phyloP scores from a whole-genome alignment of 2,329 filamentous ascomycete genomes.

The Sphaerulina musiva region DNA sequence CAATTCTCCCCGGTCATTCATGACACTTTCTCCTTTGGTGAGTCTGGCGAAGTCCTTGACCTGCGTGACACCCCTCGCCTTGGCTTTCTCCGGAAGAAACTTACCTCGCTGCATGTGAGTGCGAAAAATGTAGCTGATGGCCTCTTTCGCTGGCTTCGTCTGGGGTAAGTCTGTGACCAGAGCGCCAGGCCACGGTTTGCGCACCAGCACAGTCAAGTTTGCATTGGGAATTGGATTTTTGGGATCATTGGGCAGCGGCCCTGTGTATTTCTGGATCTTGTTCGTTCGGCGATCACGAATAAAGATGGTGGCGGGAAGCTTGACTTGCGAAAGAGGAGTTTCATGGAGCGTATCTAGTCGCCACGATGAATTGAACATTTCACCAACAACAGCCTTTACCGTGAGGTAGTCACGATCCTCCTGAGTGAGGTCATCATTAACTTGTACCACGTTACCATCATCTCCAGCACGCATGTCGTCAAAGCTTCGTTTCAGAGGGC shows the following conservation, averaged over 20 bases:
- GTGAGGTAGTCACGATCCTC: constrained; percentile 34
- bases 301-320: constrained; percentile 64
- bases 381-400: constrained; percentile 57
- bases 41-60: constrained; percentile 56
- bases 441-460: constrained; percentile 19
- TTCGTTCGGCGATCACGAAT: constrained; percentile 55
- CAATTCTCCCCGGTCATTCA: constrained; percentile 56
- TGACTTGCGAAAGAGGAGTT: constrained; percentile 58
- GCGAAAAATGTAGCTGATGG: constrained; percentile 82
- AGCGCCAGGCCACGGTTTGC: constrained; percentile 72
- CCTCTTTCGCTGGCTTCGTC: constrained; percentile 58
- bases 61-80: constrained; percentile 55
- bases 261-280: constrained; percentile 61
- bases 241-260: constrained; percentile 54
- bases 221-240: constrained; percentile 43
- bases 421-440: constrained; percentile 40
- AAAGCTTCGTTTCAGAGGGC: constrained; percentile 33
- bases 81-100: constrained; percentile 63
- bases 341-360: constrained; percentile 62
- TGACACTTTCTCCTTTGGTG: constrained; percentile 56
- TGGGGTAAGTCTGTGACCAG: constrained; percentile 59
- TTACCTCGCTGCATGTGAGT: constrained; percentile 70
- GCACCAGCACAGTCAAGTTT: constrained; percentile 64
- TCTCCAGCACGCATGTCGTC: constrained; percentile 33
- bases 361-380: constrained; percentile 78